A percentile compares a stretch with the other conserved stretches of the same genome.
These are phyloP conservation scores for Fraxinus angustifolia DNA, from an alignment of 305 asterid species.

Conservation along the genomic window DNA sequence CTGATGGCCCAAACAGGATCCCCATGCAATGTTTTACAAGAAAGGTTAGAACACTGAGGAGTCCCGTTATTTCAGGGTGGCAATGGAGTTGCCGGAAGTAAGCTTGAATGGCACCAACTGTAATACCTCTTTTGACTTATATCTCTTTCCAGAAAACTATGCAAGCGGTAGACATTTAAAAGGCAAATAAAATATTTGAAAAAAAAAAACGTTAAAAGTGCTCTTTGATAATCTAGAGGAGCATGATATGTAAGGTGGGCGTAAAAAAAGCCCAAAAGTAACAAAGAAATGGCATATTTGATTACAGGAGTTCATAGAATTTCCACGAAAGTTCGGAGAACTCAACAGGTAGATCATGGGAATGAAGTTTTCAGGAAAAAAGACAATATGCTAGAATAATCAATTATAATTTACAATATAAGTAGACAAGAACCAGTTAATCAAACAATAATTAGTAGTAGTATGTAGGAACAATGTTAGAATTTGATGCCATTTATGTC, in stretches of 20 bases:
- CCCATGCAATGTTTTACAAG: slow-evolving; percentile 49
- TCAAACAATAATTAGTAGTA: neutral
- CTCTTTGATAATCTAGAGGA: neutral
- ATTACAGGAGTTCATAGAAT: neutral
- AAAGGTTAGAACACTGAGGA: neutral
- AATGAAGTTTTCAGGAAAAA: no score
- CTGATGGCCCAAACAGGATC: slow-evolving; percentile 94
- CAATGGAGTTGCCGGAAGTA: neutral
- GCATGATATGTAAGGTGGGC: neutral
- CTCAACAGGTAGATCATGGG: neutral
- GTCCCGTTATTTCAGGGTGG: neutral
- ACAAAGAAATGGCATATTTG: neutral
- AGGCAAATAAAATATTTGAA: neutral
- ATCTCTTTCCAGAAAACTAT: neutral
- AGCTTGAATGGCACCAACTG: neutral
- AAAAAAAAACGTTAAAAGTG: neutral
- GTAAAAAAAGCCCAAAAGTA: neutral
- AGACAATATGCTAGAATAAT: no score
- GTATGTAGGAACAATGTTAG: neutral
- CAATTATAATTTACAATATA: no score
- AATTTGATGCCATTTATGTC: no score
- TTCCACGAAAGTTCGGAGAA: neutral
- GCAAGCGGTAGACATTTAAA: neutral
- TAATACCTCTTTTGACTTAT: neutral
- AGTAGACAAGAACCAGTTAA: neutral